Percentiles rank a stretch among this genome's conserved stretches.
These are phyloP conservation scores for Ceratocystiopsis minuta DNA, from an alignment of 2,329 filamentous ascomycete genomes.

Conservation along the genomic window DNA sequence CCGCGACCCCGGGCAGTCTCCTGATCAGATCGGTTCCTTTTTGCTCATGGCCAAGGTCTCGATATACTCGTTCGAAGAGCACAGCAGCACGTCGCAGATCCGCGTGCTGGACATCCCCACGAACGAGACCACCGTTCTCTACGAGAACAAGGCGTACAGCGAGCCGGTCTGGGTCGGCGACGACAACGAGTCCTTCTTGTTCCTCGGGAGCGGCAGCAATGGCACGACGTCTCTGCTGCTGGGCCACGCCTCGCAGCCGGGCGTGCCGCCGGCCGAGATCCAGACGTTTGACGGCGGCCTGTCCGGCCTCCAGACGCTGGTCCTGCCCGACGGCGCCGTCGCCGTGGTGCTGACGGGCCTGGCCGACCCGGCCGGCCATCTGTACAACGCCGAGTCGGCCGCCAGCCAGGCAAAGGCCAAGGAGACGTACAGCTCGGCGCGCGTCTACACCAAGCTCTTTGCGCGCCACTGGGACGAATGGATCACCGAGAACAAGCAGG, in stretches of 20 bases:
- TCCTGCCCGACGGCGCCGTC: constrained; percentile 29
- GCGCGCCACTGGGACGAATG: constrained; percentile 76
- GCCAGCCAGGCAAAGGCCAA: constrained; percentile 16
- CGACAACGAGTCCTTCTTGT: constrained; percentile 27
- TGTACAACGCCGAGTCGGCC: constrained; percentile 45
- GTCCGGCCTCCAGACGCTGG: constrained; percentile 39
- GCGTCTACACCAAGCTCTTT: constrained; percentile 57
- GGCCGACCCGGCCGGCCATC: constrained; percentile 47
- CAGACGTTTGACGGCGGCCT: constrained; percentile 32
- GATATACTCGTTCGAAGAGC: constrained; percentile 63
- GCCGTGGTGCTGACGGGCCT: constrained; percentile 43
- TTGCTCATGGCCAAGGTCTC: constrained; percentile 29
- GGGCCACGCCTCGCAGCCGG: constrained; percentile 18
- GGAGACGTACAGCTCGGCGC: constrained; percentile 44
- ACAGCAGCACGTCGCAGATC: constrained; percentile 50
- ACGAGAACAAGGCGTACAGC: constrained; percentile 43
- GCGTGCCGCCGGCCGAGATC: constrained; percentile 25
- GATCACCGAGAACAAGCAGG: constrained; percentile 46
- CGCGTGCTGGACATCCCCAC: constrained; percentile 49
- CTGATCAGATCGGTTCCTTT: not conserved
- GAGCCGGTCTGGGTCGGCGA: constrained; percentile 65
- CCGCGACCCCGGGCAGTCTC: not conserved
- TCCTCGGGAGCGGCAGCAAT: constrained; percentile 32
- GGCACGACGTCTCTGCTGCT: constrained; percentile 29
- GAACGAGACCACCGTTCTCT: constrained; percentile 47